Percentiles rank a stretch among this genome's conserved stretches.
phyloP scores from a whole-genome alignment of 192 early-diverging fungal genomes.

The Coemansia sp. region DNA sequence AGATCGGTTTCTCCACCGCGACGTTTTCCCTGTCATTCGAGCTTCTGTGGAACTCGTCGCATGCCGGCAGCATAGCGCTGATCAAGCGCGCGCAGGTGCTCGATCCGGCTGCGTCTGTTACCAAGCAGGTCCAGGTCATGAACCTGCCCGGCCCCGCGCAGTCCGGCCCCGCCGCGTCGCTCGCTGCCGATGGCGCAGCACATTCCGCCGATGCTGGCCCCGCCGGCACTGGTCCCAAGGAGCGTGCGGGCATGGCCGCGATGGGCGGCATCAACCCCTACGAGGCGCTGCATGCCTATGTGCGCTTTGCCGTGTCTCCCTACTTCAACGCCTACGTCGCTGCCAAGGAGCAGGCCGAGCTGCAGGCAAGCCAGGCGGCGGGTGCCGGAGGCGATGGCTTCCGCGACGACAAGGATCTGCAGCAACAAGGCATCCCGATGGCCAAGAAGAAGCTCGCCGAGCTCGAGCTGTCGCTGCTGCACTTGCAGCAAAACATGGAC shows the following conservation, averaged over 20 bases:
- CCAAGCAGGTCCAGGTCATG: constrained; percentile 84
- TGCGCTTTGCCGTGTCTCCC: constrained; percentile 91
- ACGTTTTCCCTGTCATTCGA: constrained; percentile 68
- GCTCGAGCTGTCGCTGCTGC: constrained; percentile 88
- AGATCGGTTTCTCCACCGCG: constrained; percentile 11
- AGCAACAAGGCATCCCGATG: constrained; percentile 77
- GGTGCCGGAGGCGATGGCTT: constrained; percentile 50
- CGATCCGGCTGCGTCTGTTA: constrained; percentile 67
- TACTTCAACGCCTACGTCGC: constrained; percentile 93
- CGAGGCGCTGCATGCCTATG: constrained; percentile 84
- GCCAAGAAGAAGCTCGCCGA: constrained; percentile 99
- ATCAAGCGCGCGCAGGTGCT: constrained; percentile 74
- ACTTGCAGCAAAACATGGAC: constrained; percentile 97
- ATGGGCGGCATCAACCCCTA: constrained; percentile 62
- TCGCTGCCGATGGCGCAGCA: constrained; percentile 1
- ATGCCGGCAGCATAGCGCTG: constrained; percentile 72
- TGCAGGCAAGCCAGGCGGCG: constrained; percentile 17
- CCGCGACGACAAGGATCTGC: constrained; percentile 61
- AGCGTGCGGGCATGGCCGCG: constrained; percentile 30
- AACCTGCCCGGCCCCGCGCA: constrained; percentile 77
- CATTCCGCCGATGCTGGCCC: not conserved
- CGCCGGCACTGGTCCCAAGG: not conserved
- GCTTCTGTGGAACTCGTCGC: constrained; percentile 67
- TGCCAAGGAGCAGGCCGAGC: constrained; percentile 62
- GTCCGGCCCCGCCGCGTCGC: constrained; percentile 16